phyloP scores from a whole-genome alignment of 257 asterid species.

The Fraxinus excelsior region DNA sequence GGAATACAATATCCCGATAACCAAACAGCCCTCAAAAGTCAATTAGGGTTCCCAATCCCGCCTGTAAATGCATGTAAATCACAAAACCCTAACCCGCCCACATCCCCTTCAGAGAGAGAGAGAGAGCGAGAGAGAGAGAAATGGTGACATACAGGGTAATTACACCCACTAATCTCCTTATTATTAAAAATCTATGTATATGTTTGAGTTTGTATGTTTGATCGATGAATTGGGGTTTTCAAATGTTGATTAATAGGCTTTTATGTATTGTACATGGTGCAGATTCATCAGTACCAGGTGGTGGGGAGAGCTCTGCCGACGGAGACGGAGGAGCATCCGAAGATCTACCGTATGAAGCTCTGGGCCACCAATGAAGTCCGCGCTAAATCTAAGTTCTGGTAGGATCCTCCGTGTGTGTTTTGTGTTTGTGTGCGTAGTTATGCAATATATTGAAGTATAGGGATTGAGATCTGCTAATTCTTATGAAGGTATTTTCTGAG shows the following conservation, averaged over 20 bases:
- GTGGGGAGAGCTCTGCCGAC: constrained; percentile 86
- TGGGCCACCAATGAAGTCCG: constrained; percentile 91
- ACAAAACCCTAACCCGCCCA: constrained; percentile 3
- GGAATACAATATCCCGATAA: neutral
- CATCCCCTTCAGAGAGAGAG: neutral
- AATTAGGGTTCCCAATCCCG: neutral
- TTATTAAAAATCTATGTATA: neutral
- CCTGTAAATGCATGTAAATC: neutral
- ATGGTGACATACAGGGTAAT: neutral
- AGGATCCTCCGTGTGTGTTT: neutral
- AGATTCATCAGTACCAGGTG: constrained; percentile 89
- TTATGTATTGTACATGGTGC: constrained; percentile 24
- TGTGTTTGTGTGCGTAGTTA: neutral
- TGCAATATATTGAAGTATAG: neutral
- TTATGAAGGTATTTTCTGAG: constrained; percentile 50
- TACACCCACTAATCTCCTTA: neutral
- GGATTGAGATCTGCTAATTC: neutral
- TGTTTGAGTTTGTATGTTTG: neutral
- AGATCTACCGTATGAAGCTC: constrained; percentile 83
- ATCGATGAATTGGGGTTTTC: neutral
- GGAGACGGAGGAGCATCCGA: constrained; percentile 72
- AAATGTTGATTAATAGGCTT: constrained; percentile 1
- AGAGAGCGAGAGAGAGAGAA: neutral
- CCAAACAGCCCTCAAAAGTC: neutral
- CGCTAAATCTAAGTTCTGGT: constrained; percentile 83